Evolutionary conservation across 2,329 filamentous ascomycete species (phyloP), one percentile per base, ranked within the genome.

Genomic region (Pyricularia sp.): DNA sequence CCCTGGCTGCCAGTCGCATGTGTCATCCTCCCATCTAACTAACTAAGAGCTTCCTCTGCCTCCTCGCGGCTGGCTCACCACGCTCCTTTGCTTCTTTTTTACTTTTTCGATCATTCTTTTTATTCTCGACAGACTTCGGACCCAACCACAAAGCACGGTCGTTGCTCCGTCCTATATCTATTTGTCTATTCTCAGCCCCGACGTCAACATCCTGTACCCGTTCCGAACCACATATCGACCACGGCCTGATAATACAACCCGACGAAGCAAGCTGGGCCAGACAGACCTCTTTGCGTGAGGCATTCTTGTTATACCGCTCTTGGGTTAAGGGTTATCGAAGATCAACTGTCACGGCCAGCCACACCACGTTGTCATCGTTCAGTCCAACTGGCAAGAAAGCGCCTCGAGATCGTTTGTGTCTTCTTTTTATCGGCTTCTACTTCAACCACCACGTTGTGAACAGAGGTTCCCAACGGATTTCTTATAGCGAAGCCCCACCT

Each of bases 31-130:
- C 42, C 33, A 36, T 36, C 33, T 36, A 55, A 2, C 42, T 72
- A 73, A 67, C 75, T 77, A 81, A 81, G 79, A 81, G 81, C 79
- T 79, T 78, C 77, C 77, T 76, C 78, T 74, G 73, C 75, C 74
- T 75, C 73, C 74, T 76, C 77, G 76, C 75, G 75, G 70, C 76
- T 78, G 78, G 79, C 78, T 82, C 79, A 79, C 71, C 76, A 82
- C 82, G 73, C 73, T 81, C 80, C 75, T 80, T 81, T 76, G 73
- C 74, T 73, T 36, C 33, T 36, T 36, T 36, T 55, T 55, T n/a
- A 55, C 42, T 55, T 55, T 55, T 55, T n/a, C 42, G 42, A 55
- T 55, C 42, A 55, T 55, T 55, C 42, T n/a, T 55, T 55, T 55
- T 55, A 55, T 55, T 55, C 42, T 55, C 42, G 42, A 55, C 17